A percentile compares a stretch with the other conserved stretches of the same genome.
Evolutionary conservation across 2,329 filamentous ascomycete genomes (phyloP).

Genomic region (Capronia coronata): DNA sequence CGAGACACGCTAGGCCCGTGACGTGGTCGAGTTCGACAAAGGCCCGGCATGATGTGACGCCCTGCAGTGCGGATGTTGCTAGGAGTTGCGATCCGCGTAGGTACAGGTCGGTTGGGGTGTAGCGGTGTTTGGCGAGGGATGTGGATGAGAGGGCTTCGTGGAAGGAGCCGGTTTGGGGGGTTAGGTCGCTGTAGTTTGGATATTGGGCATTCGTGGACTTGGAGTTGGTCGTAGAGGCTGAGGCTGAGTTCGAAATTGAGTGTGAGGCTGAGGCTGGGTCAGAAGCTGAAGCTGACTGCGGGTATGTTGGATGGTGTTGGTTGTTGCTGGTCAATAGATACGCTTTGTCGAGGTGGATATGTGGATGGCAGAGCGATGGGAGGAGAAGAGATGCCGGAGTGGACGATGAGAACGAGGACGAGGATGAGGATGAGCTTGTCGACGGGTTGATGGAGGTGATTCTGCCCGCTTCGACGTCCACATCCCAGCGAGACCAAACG

Average conservation of each 20-base stretch:
- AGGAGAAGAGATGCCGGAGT: constrained; percentile 34
- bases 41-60: constrained; percentile 62
- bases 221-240: not conserved
- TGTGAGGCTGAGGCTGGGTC: not conserved
- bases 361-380: constrained; percentile 62
- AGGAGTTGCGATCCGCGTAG: constrained; percentile 59
- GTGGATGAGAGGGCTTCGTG: constrained; percentile 58
- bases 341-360: constrained; percentile 61
- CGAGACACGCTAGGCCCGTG: constrained; percentile 52
- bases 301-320: constrained; percentile 9
- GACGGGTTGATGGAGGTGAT: constrained; percentile 20
- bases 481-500: constrained; percentile 17
- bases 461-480: constrained; percentile 14
- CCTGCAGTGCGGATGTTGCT: constrained; percentile 56
- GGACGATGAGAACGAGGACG: not conserved
- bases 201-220: constrained; percentile 2
- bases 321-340: constrained; percentile 34
- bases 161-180: constrained; percentile 57
- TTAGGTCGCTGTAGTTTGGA: constrained; percentile 50
- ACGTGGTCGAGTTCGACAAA: constrained; percentile 65
- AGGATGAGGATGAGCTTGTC: not conserved
- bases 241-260: constrained; percentile 3
- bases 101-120: constrained; percentile 57
- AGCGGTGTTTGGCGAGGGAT: constrained; percentile 55
- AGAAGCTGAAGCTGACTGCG: not conserved